Percentiles rank a stretch among this genome's conserved stretches.
Conservation (phyloP, 139 green algal genomes). For the Dunaliella primolecta region DNA sequence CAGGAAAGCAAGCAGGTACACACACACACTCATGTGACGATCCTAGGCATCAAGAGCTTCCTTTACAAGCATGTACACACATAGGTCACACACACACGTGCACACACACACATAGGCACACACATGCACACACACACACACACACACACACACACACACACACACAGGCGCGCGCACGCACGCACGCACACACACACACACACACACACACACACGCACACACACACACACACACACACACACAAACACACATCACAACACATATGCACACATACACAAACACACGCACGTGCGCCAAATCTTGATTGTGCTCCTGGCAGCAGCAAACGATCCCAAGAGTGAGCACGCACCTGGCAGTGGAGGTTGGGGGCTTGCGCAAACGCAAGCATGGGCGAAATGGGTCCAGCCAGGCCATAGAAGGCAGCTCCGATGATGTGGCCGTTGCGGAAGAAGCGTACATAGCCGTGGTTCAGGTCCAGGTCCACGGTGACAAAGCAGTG, state of each 20-base stretch:
- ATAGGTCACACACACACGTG: not conserved
- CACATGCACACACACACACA: not conserved
- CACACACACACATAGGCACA: not conserved
- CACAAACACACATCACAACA: not conserved
- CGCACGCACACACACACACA: not conserved
- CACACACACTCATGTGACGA: too few relatives aligned
- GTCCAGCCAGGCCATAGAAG: conserved; percentile 45
- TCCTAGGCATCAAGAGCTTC: too few relatives aligned
- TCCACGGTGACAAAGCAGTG: conserved; percentile 65
- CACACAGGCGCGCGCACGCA: not conserved
- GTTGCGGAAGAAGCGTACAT: conserved; percentile 60
- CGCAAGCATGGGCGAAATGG: conserved; percentile 41
- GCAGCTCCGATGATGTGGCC: conserved; percentile 51
- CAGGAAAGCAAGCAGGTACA: too few relatives aligned
- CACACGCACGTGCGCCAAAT: too few relatives aligned
- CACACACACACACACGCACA: not conserved
- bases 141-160: not conserved
- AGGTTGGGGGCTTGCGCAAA: conserved; percentile 21
- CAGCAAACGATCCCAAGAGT: too few relatives aligned
- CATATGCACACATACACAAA: too few relatives aligned
- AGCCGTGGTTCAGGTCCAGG: conserved; percentile 51
- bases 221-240: not conserved
- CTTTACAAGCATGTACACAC: not conserved
- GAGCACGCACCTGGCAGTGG: conserved; percentile 14
- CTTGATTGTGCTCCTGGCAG: too few relatives aligned